Conservation (phyloP, 352 stramenopile genomes). For the Peronospora belbahrii region DNA sequence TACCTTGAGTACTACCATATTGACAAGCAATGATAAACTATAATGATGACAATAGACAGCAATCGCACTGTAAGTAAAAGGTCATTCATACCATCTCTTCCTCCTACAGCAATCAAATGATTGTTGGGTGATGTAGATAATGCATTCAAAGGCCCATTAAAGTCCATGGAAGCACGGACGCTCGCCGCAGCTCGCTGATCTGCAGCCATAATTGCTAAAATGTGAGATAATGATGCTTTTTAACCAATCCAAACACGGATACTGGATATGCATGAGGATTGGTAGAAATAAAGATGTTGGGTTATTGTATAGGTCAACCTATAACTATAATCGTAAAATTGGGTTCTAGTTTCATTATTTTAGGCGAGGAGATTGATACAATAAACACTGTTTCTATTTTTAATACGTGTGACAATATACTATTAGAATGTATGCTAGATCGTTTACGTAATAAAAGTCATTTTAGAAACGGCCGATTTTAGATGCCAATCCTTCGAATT, state of each 20-base stretch:
- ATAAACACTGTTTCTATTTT: no score
- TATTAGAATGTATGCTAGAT: no score
- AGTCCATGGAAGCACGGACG: slow-evolving; percentile 82
- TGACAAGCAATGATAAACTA: no score
- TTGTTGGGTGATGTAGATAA: slow-evolving; percentile 80
- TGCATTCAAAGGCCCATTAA: slow-evolving; percentile 78
- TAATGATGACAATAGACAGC: background rate
- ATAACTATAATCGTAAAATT: no score
- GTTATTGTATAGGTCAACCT: no score
- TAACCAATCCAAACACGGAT: slow-evolving; percentile 20
- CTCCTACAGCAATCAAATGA: slow-evolving; percentile 74
- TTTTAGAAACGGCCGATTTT: no score
- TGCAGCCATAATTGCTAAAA: slow-evolving; percentile 9
- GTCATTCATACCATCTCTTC: slow-evolving; percentile 55
- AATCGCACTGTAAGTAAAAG: background rate
- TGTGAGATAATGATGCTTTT: slow-evolving; percentile 3
- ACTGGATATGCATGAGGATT: slow-evolving; percentile 7
- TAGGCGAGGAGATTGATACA: no score
- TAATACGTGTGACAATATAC: no score
- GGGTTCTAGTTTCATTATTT: no score
- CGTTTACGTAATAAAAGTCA: no score
- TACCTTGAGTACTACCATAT: slow-evolving; percentile 76
- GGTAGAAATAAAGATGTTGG: slow-evolving; percentile 7
- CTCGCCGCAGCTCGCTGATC: slow-evolving; percentile 34
- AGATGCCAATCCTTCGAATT: no score